Conservation (phyloP, 371 early-diverging fungal species). For the Dinochytrium kinnereticum region DNA sequence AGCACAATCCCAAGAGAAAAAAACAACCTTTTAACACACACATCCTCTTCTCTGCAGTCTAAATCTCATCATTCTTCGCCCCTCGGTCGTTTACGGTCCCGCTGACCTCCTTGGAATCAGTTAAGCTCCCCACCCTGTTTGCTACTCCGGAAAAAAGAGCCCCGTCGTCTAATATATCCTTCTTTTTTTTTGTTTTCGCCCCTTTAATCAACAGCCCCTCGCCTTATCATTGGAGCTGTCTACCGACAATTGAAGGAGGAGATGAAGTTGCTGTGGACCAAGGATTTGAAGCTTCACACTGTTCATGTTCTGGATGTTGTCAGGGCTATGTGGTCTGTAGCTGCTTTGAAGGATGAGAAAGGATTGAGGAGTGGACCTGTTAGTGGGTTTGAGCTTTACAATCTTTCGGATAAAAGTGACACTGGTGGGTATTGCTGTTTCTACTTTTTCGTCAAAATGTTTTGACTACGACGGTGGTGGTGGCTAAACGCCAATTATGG, state of each 20-base stretch:
- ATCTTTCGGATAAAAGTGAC: conserved; percentile 79
- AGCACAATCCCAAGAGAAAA: too few species aligned
- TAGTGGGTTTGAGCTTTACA: conserved; percentile 66
- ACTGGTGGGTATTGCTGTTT: conserved; percentile 54
- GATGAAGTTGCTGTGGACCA: conserved; percentile 92
- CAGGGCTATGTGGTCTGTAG: conserved; percentile 74
- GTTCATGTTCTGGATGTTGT: conserved; percentile 90
- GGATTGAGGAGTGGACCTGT: conserved; percentile 58
- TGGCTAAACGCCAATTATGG: too few species aligned
- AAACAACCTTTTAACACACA: too few species aligned
- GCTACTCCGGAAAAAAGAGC: too few species aligned
- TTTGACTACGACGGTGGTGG: too few species aligned
- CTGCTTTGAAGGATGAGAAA: conserved; percentile 47
- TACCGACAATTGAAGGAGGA: conserved; percentile 79
- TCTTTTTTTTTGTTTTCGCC: too few species aligned
- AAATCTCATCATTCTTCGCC: conserved; percentile 82
- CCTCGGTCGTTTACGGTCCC: conserved; percentile 89
- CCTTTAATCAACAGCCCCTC: conserved; percentile 67
- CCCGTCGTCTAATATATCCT: too few species aligned
- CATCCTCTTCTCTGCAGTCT: conserved; percentile 54
- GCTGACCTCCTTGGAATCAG: conserved; percentile 78
- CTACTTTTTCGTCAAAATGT: too few species aligned
- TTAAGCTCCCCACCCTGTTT: conserved; percentile 53
- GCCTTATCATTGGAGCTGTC: conserved; percentile 89
- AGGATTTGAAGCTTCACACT: conserved; percentile 86